These are phyloP conservation scores for Leishmania major DNA, from an alignment of 208 protist genomes.

Conservation along the genomic window DNA sequence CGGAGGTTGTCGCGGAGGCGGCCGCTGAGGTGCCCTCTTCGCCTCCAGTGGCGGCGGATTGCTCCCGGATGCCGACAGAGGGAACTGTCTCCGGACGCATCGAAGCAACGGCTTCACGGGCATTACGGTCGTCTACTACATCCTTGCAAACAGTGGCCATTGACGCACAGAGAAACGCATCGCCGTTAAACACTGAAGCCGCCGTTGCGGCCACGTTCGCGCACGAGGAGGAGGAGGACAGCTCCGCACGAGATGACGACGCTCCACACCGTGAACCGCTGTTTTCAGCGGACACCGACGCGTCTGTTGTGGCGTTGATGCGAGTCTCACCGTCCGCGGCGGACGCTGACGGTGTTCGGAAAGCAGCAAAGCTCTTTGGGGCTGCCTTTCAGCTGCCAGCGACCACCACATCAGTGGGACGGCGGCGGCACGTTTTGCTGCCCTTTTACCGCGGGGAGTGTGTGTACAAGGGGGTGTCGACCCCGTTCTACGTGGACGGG, in stretches of 20 bases:
- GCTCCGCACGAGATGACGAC: not conserved
- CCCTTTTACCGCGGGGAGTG: constrained; percentile 42
- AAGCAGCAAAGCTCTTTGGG: constrained; percentile 32
- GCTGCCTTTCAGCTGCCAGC: constrained; percentile 27
- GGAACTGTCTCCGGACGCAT: not conserved
- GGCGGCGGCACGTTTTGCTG: constrained; percentile 7
- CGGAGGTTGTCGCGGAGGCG: constrained; percentile 46
- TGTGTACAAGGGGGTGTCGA: constrained; percentile 28
- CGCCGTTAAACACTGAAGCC: not conserved
- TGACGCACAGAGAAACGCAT: not conserved
- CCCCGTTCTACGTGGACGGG: constrained; percentile 40
- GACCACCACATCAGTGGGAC: constrained; percentile 11
- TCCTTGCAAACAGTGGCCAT: no score
- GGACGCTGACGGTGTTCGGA: constrained; percentile 11
- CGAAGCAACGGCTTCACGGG: not conserved
- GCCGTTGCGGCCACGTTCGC: no score
- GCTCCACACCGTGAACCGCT: constrained; percentile 21
- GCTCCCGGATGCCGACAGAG: not conserved
- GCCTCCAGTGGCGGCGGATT: not conserved
- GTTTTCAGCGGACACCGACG: constrained; percentile 22
- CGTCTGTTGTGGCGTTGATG: not conserved
- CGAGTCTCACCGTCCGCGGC: not conserved
- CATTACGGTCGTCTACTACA: not conserved
- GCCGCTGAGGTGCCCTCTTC: not conserved
- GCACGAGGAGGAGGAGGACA: not conserved